Evolutionary conservation across 2,329 filamentous ascomycete genomes (phyloP).

Genomic region (Clonostachys rhizophaga): DNA sequence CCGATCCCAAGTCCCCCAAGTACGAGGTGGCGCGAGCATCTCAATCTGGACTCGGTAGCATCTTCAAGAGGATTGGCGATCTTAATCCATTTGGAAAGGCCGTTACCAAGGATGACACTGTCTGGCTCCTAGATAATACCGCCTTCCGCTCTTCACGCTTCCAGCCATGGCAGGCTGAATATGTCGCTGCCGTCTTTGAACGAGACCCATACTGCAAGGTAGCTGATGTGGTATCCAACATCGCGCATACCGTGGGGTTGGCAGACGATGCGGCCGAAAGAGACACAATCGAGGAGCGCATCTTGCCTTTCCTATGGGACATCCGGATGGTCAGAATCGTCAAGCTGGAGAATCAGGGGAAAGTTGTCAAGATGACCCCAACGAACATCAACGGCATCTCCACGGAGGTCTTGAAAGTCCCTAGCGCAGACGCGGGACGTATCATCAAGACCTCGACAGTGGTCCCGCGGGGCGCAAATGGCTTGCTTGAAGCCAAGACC

Average conservation of each 20-base stretch:
- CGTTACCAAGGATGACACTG: slow-evolving; percentile 61
- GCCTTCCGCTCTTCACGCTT: slow-evolving; percentile 56
- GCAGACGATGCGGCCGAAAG: slow-evolving; percentile 53
- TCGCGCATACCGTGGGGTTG: slow-evolving; percentile 67
- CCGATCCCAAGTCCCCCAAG: slow-evolving; percentile 14
- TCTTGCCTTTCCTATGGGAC: slow-evolving; percentile 75
- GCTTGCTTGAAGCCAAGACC: slow-evolving; percentile 61
- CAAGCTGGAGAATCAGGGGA: slow-evolving; percentile 51
- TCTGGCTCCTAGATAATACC: slow-evolving; percentile 91
- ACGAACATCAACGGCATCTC: slow-evolving; percentile 70
- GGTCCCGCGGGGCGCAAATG: slow-evolving; percentile 46
- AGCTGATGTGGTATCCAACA: slow-evolving; percentile 62
- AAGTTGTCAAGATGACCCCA: slow-evolving; percentile 56
- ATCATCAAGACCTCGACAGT: slow-evolving; percentile 40
- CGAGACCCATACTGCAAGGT: slow-evolving; percentile 64
- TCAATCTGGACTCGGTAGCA: slow-evolving; percentile 19
- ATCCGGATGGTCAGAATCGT: slow-evolving; percentile 68
- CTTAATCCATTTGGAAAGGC: slow-evolving; percentile 54
- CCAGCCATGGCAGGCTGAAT: slow-evolving; percentile 71
- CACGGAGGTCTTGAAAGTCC: slow-evolving; percentile 53
- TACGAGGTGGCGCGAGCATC: slow-evolving; percentile 17
- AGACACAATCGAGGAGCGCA: slow-evolving; percentile 58
- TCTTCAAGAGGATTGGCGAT: slow-evolving; percentile 45
- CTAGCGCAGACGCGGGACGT: slow-evolving; percentile 37
- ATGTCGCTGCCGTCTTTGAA: slow-evolving; percentile 77